phyloP scores from a whole-genome alignment of 495 filamentous ascomycete species.

The Hyaloscypha variabilis region DNA sequence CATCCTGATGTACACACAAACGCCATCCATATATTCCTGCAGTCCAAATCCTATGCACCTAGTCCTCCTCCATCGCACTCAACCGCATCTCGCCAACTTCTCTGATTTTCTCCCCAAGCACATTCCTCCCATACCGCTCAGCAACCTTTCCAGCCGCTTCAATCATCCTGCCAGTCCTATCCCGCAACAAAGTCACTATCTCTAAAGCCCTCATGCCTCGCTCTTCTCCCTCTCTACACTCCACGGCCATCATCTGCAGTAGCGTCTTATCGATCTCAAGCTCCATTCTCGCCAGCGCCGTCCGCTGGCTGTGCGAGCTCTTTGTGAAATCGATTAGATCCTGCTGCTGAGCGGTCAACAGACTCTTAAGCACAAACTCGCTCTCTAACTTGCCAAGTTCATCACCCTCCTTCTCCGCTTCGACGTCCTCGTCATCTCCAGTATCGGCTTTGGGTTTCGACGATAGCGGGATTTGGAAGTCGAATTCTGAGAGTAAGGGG shows the following conservation, averaged over 20 bases:
- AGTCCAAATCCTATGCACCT: background rate
- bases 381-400: conserved; percentile 64
- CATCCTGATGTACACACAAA: conserved; percentile 13
- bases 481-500: conserved; percentile 89
- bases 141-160: conserved; percentile 86
- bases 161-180: conserved; percentile 79
- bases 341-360: conserved; percentile 69
- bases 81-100: conserved; percentile 44
- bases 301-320: conserved; percentile 61
- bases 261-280: conserved; percentile 84
- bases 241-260: conserved; percentile 84
- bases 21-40: background rate
- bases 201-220: conserved; percentile 93
- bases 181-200: conserved; percentile 72
- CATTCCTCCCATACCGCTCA: conserved; percentile 70
- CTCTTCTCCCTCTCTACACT: conserved; percentile 91
- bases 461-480: conserved; percentile 82
- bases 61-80: conserved; percentile 32
- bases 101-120: conserved; percentile 85
- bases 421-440: conserved; percentile 34
- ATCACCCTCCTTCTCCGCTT: conserved; percentile 40
- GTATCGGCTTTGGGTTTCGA: conserved; percentile 39
- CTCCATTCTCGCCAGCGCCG: conserved; percentile 68
- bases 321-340: conserved; percentile 68
- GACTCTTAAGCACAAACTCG: conserved; percentile 71